These are phyloP conservation scores for Trichosporon sp. DNA, from an alignment of 1,284 basidiomycete genomes.

Conservation along the genomic window DNA sequence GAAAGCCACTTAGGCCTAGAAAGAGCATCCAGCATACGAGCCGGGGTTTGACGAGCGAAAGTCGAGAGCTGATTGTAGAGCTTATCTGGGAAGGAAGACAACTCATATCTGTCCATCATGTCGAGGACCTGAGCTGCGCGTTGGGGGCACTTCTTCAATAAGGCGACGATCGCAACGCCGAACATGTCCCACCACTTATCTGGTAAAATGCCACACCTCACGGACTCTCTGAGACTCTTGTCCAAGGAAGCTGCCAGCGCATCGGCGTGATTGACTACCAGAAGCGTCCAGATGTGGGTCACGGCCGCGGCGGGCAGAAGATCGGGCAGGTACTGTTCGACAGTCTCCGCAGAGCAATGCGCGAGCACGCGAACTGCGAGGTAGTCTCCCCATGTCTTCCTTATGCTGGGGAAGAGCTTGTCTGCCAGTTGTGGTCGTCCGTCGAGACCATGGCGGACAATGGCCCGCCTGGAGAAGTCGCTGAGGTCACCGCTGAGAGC, in stretches of 20 bases:
- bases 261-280: neutral
- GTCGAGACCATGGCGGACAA: neutral
- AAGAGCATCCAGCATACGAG: neutral
- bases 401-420: neutral
- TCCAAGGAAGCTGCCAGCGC: neutral
- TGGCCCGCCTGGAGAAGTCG: neutral
- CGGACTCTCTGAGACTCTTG: neutral
- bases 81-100: neutral
- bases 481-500: neutral
- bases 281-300: neutral
- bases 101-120: neutral
- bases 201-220: neutral
- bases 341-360: neutral
- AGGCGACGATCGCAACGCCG: neutral
- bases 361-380: neutral
- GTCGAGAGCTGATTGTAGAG: neutral
- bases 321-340: neutral
- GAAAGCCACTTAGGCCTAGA: neutral
- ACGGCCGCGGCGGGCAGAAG: neutral
- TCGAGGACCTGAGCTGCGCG: neutral
- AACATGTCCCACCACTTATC: neutral
- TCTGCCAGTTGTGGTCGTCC: neutral
- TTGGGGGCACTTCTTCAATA: neutral
- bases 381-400: neutral
- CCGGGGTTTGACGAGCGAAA: neutral